phyloP scores from a whole-genome alignment of 2,329 filamentous ascomycete genomes.

The Juglanconis oblonga region DNA sequence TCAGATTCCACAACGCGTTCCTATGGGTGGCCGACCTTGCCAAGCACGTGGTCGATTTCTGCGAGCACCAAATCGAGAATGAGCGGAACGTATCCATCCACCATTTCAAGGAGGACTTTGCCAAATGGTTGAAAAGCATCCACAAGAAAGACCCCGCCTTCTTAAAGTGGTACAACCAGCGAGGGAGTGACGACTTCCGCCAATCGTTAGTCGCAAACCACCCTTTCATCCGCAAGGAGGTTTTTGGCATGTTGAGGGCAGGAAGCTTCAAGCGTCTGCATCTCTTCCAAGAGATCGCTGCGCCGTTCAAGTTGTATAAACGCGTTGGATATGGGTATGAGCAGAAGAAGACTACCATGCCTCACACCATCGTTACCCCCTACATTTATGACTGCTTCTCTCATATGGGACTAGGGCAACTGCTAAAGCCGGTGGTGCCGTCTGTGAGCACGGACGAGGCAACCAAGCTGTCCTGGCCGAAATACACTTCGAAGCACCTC shows the following conservation, averaged over 20 bases:
- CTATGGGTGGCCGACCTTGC: constrained; percentile 68
- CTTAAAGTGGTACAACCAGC: constrained; percentile 50
- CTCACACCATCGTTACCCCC: constrained; percentile 65
- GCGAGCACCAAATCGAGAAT: constrained; percentile 35
- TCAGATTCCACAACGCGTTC: constrained; percentile 60
- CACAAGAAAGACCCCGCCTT: constrained; percentile 46
- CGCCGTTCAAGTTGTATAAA: constrained; percentile 9
- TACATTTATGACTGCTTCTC: constrained; percentile 65
- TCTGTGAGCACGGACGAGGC: constrained; percentile 21
- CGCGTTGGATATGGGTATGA: neutral
- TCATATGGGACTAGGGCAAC: constrained; percentile 56
- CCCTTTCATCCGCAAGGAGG: constrained; percentile 65
- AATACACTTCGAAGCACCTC: neutral
- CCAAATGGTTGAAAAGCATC: constrained; percentile 47
- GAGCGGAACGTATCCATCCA: constrained; percentile 42
- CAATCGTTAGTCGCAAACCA: constrained; percentile 56
- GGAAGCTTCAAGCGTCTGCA: constrained; percentile 31
- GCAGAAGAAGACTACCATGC: constrained; percentile 1
- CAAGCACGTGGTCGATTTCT: constrained; percentile 71
- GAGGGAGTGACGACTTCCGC: constrained; percentile 58
- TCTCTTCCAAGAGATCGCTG: constrained; percentile 52
- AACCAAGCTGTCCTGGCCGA: constrained; percentile 20
- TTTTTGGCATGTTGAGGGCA: constrained; percentile 43
- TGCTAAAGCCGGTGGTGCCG: constrained; percentile 40
- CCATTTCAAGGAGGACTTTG: constrained; percentile 58